These are phyloP conservation scores for Sedum album DNA, from an alignment of 164 flowering plant species.

Conservation along the genomic window DNA sequence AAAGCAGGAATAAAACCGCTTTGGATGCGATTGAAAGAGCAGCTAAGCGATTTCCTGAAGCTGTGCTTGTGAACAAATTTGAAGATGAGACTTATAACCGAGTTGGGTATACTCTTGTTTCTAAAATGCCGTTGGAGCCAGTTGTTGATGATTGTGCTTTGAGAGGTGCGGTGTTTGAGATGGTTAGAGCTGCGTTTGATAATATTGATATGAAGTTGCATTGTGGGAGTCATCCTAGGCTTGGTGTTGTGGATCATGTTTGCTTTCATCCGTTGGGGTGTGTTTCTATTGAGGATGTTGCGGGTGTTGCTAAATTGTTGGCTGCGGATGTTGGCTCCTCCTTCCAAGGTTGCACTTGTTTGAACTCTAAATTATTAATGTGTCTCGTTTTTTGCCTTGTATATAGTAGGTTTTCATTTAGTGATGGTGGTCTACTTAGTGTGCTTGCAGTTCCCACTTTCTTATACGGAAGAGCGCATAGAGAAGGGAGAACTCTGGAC, in stretches of 20 bases:
- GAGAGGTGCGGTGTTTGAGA: conserved; percentile 39
- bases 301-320: conserved; percentile 41
- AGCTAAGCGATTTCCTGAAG: too few species aligned
- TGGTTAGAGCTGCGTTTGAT: conserved; percentile 60
- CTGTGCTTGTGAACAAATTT: conserved; percentile 35
- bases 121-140: conserved; percentile 21
- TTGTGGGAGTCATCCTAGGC: conserved; percentile 61
- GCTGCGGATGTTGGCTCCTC: conserved; percentile 45
- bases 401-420: too few species aligned
- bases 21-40: conserved; percentile 10
- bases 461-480: conserved; percentile 59
- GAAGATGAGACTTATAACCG: conserved; percentile 53
- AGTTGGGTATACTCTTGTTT: conserved; percentile 68
- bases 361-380: neutral
- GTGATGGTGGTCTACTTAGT: too few species aligned
- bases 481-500: conserved; percentile 40
- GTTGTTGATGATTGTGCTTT: conserved; percentile 23
- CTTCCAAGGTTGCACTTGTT: conserved; percentile 50
- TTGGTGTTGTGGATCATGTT: conserved; percentile 68
- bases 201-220: conserved; percentile 40
- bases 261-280: conserved; percentile 52
- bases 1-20: conserved; percentile 49
- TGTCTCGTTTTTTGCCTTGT: neutral
- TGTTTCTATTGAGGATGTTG: conserved; percentile 33
- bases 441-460: conserved; percentile 54